phyloP scores from a whole-genome alignment of 805 yeast genomes.

The Teunomyces tritomae region DNA sequence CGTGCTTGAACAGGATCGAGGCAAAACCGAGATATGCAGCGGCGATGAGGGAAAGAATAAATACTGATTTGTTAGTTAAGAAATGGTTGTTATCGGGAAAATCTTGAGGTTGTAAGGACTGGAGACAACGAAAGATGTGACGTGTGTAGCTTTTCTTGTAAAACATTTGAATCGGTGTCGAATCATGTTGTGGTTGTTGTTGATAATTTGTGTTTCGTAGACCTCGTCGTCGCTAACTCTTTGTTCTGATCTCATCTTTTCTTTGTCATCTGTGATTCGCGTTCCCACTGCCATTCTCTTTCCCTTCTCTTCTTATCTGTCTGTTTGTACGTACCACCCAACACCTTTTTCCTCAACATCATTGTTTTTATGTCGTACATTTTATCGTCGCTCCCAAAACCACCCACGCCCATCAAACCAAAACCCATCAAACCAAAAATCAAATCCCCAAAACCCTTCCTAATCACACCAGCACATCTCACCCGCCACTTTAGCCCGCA shows the following conservation, averaged over 20 bases:
- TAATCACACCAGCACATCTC: constrained; percentile 23
- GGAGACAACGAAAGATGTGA: no score
- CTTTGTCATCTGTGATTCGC: no score
- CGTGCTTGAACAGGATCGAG: constrained; percentile 44
- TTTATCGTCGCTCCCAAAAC: background rate
- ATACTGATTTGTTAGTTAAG: constrained; percentile 16
- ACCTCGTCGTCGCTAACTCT: no score
- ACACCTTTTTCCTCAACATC: background rate
- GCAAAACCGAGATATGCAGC: constrained; percentile 54
- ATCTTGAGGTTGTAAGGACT: no score
- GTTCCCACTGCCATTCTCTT: no score
- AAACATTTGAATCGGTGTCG: no score
- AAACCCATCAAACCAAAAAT: background rate
- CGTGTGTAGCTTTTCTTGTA: no score
- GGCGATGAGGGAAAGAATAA: constrained; percentile 20
- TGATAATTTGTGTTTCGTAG: no score
- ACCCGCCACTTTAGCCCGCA: constrained; percentile 18
- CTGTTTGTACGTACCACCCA: constrained; percentile 3
- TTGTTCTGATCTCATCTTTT: no score
- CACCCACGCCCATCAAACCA: background rate
- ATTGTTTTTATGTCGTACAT: background rate
- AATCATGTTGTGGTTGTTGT: no score
- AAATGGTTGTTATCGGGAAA: background rate
- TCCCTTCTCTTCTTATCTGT: no score
- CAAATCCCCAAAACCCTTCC: background rate